Conservation (phyloP, 768 basidiomycete genomes). For the Leccinum disarticulatum region DNA sequence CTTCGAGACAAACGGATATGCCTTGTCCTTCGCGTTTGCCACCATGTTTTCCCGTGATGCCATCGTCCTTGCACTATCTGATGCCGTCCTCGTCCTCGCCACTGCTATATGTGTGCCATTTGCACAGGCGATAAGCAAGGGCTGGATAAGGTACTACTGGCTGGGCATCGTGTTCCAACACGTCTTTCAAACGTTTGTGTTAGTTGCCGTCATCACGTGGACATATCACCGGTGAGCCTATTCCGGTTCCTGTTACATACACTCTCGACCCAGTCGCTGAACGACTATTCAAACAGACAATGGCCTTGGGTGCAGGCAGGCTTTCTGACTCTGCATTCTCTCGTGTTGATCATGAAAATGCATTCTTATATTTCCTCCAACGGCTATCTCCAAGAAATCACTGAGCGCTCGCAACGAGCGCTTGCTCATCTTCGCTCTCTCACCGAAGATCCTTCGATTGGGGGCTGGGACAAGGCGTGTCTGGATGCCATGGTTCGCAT, state of each 20-base stretch:
- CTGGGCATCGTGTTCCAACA: constrained; percentile 80
- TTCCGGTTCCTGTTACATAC: not conserved
- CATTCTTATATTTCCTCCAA: constrained; percentile 93
- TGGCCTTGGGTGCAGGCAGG: constrained; percentile 99
- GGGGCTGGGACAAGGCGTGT: constrained; percentile 69
- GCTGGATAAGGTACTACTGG: constrained; percentile 83
- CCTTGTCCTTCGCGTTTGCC: constrained; percentile 79
- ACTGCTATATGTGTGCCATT: constrained; percentile 84
- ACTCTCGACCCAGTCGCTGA: not conserved
- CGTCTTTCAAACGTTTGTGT: constrained; percentile 65
- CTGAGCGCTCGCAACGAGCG: constrained; percentile 45
- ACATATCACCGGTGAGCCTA: constrained; percentile 74
- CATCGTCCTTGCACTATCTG: constrained; percentile 77
- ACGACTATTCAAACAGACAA: constrained; percentile 45
- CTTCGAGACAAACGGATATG: constrained; percentile 74
- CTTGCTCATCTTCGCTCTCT: constrained; percentile 47
- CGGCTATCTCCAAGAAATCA: constrained; percentile 67
- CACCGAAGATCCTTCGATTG: constrained; percentile 42
- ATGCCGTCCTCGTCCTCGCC: constrained; percentile 74
- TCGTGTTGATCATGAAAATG: constrained; percentile 94
- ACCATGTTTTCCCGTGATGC: constrained; percentile 87
- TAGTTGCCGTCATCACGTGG: constrained; percentile 81
- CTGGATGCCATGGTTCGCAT: constrained; percentile 45
- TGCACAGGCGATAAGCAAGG: constrained; percentile 68
- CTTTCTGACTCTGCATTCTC: constrained; percentile 81